phyloP scores from a whole-genome alignment of 768 basidiomycete species.

The Leucocoprinus sp. region DNA sequence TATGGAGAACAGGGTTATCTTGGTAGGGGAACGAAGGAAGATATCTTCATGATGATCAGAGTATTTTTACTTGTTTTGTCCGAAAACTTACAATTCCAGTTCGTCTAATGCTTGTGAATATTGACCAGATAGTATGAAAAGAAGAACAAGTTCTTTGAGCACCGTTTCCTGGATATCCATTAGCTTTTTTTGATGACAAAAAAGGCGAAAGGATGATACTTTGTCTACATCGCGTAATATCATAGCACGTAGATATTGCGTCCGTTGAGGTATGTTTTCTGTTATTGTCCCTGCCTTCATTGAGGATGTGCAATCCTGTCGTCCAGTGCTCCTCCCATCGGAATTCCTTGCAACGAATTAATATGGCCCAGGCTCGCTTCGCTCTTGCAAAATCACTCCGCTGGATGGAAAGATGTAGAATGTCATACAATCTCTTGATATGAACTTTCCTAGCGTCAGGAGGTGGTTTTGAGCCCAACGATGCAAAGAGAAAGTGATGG shows the following conservation, averaged over 20 bases:
- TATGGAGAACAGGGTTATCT: conserved; percentile 70
- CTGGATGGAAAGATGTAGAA: conserved; percentile 65
- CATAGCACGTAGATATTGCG: conserved; percentile 61
- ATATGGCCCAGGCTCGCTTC: conserved; percentile 62
- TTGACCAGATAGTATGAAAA: conserved; percentile 48
- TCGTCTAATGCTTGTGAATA: conserved; percentile 75
- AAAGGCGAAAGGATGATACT: conserved; percentile 31
- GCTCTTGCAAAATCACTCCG: conserved; percentile 58
- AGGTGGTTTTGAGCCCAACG: conserved; percentile 40
- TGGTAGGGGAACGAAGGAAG: conserved; percentile 84
- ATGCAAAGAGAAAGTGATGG: conserved; percentile 55
- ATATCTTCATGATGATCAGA: conserved; percentile 41
- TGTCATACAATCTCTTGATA: conserved; percentile 65
- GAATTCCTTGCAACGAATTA: conserved; percentile 70
- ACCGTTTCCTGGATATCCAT: conserved; percentile 38
- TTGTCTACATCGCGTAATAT: conserved; percentile 63
- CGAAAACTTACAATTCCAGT: conserved; percentile 60
- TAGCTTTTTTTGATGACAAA: background rate
- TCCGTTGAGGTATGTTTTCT: conserved; percentile 21
- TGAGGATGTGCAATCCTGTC: conserved; percentile 50
- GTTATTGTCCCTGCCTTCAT: conserved; percentile 22
- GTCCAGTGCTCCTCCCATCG: conserved; percentile 69
- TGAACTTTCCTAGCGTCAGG: conserved; percentile 59
- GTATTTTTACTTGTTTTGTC: background rate
- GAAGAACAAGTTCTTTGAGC: conserved; percentile 66